Conservation (phyloP, 768 basidiomycete species). For the Daedaleopsis sinensis region DNA sequence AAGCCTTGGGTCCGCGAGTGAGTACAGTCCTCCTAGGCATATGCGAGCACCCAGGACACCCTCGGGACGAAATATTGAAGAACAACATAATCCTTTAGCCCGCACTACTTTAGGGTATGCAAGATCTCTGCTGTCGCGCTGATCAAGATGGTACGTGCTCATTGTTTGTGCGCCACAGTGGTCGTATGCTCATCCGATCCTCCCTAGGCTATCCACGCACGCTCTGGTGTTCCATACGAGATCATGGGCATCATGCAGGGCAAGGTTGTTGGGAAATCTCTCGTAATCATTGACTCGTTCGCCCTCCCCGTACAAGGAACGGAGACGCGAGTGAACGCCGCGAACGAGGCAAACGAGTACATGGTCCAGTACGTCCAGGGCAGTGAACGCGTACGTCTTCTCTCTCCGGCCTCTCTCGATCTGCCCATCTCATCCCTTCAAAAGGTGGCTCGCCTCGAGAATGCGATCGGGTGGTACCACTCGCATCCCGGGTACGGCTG, state of each 20-base stretch:
- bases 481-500: slow-evolving; percentile 99
- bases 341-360: slow-evolving; percentile 95
- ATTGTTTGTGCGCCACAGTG: not conserved
- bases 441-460: slow-evolving; percentile 83
- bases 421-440: not conserved
- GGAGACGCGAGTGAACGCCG: slow-evolving; percentile 96
- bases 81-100: slow-evolving; percentile 42
- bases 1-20: slow-evolving; percentile 90
- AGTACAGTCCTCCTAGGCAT: slow-evolving; percentile 30
- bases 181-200: not conserved
- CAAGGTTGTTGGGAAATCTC: slow-evolving; percentile 78
- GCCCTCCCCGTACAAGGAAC: slow-evolving; percentile 98
- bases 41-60: not conserved
- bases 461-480: slow-evolving; percentile 97
- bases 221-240: slow-evolving; percentile 96
- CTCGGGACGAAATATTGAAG: not conserved
- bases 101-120: slow-evolving; percentile 84
- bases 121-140: slow-evolving; percentile 95
- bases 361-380: slow-evolving; percentile 93
- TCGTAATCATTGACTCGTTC: slow-evolving; percentile 94
- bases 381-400: slow-evolving; percentile 67
- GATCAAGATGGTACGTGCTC: slow-evolving; percentile 80
- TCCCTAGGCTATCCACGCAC: slow-evolving; percentile 90
- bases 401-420: not conserved
- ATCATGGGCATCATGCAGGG: slow-evolving; percentile 99